Evolutionary conservation across 305 asterid genomes (phyloP).

Genomic region (Fraxinus angustifolia): DNA sequence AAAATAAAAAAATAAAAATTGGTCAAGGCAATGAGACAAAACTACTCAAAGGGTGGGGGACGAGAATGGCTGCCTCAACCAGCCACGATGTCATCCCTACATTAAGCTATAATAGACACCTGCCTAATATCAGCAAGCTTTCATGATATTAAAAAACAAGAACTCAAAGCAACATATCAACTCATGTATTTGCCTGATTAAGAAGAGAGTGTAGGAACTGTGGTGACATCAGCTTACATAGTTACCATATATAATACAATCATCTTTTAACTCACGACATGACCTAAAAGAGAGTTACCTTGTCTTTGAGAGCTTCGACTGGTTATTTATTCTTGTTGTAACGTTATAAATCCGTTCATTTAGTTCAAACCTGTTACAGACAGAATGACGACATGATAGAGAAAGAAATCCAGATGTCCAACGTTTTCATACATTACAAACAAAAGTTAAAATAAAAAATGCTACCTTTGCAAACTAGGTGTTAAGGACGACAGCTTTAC

Average conservation of each 20-base stretch:
- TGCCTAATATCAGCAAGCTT: neutral
- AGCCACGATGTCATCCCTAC: too few relatives aligned
- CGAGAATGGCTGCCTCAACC: too few relatives aligned
- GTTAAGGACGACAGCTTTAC: too few relatives aligned
- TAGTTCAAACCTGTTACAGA: neutral
- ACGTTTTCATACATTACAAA: too few relatives aligned
- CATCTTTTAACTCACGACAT: neutral
- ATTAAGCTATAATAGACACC: neutral
- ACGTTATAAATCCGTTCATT: neutral
- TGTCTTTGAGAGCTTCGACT: neutral
- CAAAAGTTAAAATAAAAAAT: too few relatives aligned
- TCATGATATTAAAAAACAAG: neutral
- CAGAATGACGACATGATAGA: neutral
- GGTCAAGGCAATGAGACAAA: too few relatives aligned
- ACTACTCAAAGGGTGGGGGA: too few relatives aligned
- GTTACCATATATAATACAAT: neutral
- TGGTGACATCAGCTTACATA: neutral
- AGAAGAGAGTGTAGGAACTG: neutral
- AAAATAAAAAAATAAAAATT: too few relatives aligned
- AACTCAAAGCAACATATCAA: neutral
- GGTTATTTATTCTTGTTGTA: neutral
- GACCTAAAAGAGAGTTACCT: neutral
- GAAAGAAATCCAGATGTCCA: too few relatives aligned
- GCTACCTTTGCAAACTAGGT: neutral
- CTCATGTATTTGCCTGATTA: neutral